Percentiles rank a stretch among this genome's conserved stretches.
Conservation (phyloP, 371 early-diverging fungal genomes). For the Coemansia sp. region DNA sequence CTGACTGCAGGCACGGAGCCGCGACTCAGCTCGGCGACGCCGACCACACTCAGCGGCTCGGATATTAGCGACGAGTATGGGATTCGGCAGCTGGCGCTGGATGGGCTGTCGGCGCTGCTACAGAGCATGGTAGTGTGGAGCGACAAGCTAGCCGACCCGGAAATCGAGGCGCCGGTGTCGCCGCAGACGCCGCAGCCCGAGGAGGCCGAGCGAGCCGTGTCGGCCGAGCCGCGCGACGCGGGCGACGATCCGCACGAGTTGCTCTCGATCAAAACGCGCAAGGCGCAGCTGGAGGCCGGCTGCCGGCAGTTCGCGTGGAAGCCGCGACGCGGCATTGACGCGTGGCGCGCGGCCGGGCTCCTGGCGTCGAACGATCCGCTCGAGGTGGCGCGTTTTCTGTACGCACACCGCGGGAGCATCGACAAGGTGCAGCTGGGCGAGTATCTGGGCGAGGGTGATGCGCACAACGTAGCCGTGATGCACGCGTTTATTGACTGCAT, state of each 20-base stretch:
- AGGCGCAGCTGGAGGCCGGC: slow-evolving; percentile 77
- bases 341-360: slow-evolving; percentile 65
- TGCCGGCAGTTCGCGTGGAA: slow-evolving; percentile 83
- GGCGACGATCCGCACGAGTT: slow-evolving; percentile 69
- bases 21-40: neutral
- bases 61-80: slow-evolving; percentile 38
- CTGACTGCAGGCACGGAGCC: neutral
- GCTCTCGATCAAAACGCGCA: slow-evolving; percentile 75
- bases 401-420: slow-evolving; percentile 59
- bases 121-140: slow-evolving; percentile 55
- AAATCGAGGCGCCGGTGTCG: neutral
- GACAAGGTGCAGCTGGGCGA: slow-evolving; percentile 91
- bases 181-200: neutral
- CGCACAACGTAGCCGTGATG: slow-evolving; percentile 89
- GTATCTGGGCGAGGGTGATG: slow-evolving; percentile 91
- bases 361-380: slow-evolving; percentile 59
- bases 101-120: slow-evolving; percentile 47
- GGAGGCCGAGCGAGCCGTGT: neutral
- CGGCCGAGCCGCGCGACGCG: neutral
- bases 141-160: slow-evolving; percentile 41
- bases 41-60: neutral
- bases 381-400: slow-evolving; percentile 74
- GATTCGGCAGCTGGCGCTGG: slow-evolving; percentile 49
- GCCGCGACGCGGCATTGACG: slow-evolving; percentile 87
- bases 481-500: slow-evolving; percentile 92